These are phyloP conservation scores for Suhomyces bribrorum DNA, from an alignment of 1,139 yeast species.

Conservation along the genomic window DNA sequence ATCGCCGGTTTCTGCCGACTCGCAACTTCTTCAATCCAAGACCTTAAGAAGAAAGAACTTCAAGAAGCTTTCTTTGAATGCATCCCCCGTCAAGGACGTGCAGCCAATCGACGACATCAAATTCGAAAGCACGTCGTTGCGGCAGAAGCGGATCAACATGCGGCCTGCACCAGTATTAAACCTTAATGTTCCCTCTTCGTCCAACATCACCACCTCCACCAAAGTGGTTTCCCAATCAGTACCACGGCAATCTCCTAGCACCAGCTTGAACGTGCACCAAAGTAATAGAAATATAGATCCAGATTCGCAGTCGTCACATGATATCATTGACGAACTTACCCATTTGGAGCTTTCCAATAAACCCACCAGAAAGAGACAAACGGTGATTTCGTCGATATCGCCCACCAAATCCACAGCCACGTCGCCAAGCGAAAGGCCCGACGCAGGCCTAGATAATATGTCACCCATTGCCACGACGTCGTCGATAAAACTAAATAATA, in stretches of 20 bases:
- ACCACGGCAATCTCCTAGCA: slow-evolving; percentile 6
- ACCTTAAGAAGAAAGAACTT: slow-evolving; percentile 72
- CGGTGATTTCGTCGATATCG: slow-evolving; percentile 46
- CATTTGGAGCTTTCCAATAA: slow-evolving; percentile 23
- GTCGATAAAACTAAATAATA: slow-evolving; percentile 51
- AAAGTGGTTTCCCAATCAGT: slow-evolving; percentile 12
- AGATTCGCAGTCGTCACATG: slow-evolving; percentile 26
- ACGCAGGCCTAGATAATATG: slow-evolving; percentile 8
- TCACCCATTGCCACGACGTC: slow-evolving; percentile 42
- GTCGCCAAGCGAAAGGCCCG: slow-evolving; percentile 6
- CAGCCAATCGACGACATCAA: slow-evolving; percentile 6
- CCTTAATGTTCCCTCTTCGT: slow-evolving; percentile 7
- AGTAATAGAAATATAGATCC: slow-evolving; percentile 34
- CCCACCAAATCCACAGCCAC: slow-evolving; percentile 39
- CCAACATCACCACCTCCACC: slow-evolving; percentile 2
- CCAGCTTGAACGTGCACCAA: slow-evolving; percentile 18
- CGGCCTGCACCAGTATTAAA: slow-evolving; percentile 25
- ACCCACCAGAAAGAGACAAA: slow-evolving; percentile 35
- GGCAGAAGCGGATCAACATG: slow-evolving; percentile 17
- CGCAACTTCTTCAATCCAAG: slow-evolving; percentile 46
- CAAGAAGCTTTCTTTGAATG: slow-evolving; percentile 61
- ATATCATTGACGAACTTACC: slow-evolving; percentile 32
- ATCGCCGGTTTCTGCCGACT: slow-evolving; percentile 5
- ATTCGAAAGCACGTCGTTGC: slow-evolving; percentile 13
- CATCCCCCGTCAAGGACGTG: slow-evolving; percentile 13